A percentile compares a stretch with the other conserved stretches of the same genome.
These are phyloP conservation scores for Dalbergia cultrata DNA, from an alignment of 306 rosid genomes.

Conservation along the genomic window DNA sequence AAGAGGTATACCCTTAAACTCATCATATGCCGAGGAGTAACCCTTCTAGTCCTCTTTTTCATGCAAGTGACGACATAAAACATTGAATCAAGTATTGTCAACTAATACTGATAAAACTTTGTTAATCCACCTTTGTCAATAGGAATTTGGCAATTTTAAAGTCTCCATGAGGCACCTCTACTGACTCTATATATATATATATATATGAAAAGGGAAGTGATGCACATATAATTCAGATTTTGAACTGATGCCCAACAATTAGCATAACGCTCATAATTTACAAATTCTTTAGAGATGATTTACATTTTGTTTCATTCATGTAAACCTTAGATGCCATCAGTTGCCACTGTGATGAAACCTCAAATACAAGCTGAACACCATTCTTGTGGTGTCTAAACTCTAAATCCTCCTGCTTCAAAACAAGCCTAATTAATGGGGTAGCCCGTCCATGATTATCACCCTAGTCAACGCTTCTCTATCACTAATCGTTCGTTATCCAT, in stretches of 20 bases:
- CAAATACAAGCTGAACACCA: not conserved
- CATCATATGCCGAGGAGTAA: not conserved
- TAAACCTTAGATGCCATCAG: not conserved
- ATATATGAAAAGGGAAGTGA: not conserved
- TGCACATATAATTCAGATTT: slow-evolving; percentile 14
- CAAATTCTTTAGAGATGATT: slow-evolving; percentile 13
- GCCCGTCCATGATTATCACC: not conserved
- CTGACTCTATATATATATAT: not conserved
- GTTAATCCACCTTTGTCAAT: not conserved
- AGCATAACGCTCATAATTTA: not conserved
- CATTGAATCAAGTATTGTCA: not conserved
- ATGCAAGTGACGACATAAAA: not conserved
- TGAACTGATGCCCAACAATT: not conserved
- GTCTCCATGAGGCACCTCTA: not conserved
- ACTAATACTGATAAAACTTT: not conserved
- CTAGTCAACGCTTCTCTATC: not conserved
- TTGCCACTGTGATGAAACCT: not conserved
- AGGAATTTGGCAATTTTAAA: not conserved
- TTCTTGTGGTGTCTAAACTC: not conserved
- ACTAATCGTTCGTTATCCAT: slow-evolving; percentile 28
- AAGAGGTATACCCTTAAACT: not conserved
- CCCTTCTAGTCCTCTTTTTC: not conserved
- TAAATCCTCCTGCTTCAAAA: slow-evolving; percentile 1
- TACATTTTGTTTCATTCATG: not conserved
- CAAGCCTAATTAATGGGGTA: not conserved